Conservation (phyloP, 352 stramenopile genomes). For the Pythium volutum region DNA sequence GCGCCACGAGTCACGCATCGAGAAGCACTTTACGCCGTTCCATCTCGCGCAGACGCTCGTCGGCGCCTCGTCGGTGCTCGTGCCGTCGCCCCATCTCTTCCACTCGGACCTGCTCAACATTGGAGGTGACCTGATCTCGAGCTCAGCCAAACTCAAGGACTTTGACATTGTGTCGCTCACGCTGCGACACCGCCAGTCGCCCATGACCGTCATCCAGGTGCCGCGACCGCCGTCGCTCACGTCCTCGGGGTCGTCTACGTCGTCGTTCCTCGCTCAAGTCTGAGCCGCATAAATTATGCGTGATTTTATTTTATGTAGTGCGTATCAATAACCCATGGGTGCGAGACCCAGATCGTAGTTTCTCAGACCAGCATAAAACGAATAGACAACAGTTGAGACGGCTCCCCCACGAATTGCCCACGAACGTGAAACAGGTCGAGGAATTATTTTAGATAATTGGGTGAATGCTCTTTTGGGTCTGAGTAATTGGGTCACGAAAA, state of each 20-base stretch:
- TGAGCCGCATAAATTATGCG: not conserved
- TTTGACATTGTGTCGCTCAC: slow-evolving; percentile 29
- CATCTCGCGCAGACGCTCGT: slow-evolving; percentile 27
- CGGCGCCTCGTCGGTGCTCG: slow-evolving; percentile 9
- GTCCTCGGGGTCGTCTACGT: slow-evolving; percentile 18
- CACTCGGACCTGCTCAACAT: slow-evolving; percentile 25
- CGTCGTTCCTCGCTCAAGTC: not conserved
- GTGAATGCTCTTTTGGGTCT: no score
- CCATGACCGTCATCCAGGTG: slow-evolving; percentile 19
- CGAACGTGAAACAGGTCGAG: not conserved
- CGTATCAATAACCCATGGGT: no score
- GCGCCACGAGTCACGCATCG: slow-evolving; percentile 23
- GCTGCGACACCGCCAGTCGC: slow-evolving; percentile 18
- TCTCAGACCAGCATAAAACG: not conserved
- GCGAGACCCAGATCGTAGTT: not conserved
- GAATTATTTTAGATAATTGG: no score
- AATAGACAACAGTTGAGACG: not conserved
- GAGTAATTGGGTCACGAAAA: no score
- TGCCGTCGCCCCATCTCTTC: slow-evolving; percentile 16
- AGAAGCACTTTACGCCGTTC: slow-evolving; percentile 23
- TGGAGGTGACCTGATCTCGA: slow-evolving; percentile 20
- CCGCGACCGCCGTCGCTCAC: slow-evolving; percentile 15
- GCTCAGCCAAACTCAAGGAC: slow-evolving; percentile 19
- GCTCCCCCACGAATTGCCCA: not conserved
- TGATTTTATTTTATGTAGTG: not conserved